Evolutionary conservation across 1,284 basidiomycete genomes (phyloP).

Genomic region (Tetrapyrgos nigripes): DNA sequence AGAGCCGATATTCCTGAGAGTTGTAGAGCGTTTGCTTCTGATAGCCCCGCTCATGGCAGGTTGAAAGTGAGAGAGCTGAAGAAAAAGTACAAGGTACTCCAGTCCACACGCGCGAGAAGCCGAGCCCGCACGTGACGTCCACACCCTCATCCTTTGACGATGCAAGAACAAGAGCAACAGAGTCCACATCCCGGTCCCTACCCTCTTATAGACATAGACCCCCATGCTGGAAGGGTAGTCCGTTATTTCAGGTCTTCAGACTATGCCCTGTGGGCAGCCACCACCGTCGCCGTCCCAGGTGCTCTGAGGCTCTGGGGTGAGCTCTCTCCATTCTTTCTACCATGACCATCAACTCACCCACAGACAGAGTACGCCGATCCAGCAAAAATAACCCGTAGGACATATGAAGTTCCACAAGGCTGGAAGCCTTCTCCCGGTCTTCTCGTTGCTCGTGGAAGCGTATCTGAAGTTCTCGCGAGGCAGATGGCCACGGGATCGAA

Average conservation of each 20-base stretch:
- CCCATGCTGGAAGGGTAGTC: slow-evolving; percentile 88
- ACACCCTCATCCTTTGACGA: slow-evolving; percentile 41
- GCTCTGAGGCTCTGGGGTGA: slow-evolving; percentile 80
- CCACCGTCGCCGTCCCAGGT: slow-evolving; percentile 81
- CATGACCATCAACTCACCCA: slow-evolving; percentile 11
- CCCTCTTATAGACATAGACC: slow-evolving; percentile 92
- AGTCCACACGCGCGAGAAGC: not conserved
- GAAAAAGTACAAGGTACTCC: slow-evolving; percentile 7
- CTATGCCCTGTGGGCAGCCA: slow-evolving; percentile 85
- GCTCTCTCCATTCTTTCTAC: slow-evolving; percentile 25
- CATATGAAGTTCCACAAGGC: not conserved
- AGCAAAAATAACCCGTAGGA: slow-evolving; percentile 21
- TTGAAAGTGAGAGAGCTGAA: slow-evolving; percentile 12
- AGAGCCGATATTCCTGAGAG: slow-evolving; percentile 34
- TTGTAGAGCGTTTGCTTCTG: slow-evolving; percentile 47
- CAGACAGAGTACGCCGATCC: slow-evolving; percentile 53
- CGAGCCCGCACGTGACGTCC: not conserved
- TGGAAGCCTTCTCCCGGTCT: slow-evolving; percentile 38
- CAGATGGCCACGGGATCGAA: slow-evolving; percentile 17
- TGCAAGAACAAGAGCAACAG: slow-evolving; percentile 76
- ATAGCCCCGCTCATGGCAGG: slow-evolving; percentile 53
- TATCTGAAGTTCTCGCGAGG: slow-evolving; percentile 37
- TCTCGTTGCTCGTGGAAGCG: slow-evolving; percentile 38
- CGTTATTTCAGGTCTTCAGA: slow-evolving; percentile 91
- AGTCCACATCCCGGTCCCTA: slow-evolving; percentile 57